phyloP scores from a whole-genome alignment of 2,329 filamentous ascomycete species.

The Xylariaceae sp. region DNA sequence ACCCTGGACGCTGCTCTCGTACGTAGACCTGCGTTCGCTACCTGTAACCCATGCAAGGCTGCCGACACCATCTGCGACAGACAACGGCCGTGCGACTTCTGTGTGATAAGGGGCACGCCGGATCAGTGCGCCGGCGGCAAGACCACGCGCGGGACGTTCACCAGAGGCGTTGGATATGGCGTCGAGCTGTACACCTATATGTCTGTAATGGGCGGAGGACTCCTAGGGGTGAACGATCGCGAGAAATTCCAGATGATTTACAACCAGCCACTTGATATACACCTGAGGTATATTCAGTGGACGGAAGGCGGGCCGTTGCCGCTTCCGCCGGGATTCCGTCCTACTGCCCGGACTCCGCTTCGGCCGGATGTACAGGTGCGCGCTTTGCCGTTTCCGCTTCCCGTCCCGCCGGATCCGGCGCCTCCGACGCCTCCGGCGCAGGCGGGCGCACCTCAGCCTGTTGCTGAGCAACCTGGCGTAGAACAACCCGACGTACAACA shows the following conservation, averaged over 20 bases:
- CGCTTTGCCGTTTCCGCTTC: not conserved
- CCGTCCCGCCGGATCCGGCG: not conserved
- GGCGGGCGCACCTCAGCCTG: no score
- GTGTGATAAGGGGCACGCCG: not conserved
- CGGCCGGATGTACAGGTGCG: not conserved
- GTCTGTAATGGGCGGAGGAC: not conserved
- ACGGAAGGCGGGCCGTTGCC: not conserved
- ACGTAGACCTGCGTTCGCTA: not conserved
- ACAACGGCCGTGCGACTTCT: not conserved
- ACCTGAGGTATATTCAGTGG: not conserved
- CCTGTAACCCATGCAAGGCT: not conserved
- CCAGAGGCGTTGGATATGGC: not conserved
- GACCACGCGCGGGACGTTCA: not conserved
- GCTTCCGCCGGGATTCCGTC: not conserved
- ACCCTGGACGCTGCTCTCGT: not conserved
- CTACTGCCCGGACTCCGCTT: not conserved
- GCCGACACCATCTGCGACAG: not conserved
- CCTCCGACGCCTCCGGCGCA: no score
- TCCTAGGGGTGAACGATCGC: not conserved
- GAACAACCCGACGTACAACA: no score
- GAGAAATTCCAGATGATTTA: accelerated
- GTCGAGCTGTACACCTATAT: conserved; percentile 7
- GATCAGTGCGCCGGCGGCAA: not conserved
- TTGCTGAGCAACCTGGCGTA: no score
- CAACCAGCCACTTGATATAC: not conserved